Conservation (phyloP, 257 asterid species). For the Apocynum venetum region DNA sequence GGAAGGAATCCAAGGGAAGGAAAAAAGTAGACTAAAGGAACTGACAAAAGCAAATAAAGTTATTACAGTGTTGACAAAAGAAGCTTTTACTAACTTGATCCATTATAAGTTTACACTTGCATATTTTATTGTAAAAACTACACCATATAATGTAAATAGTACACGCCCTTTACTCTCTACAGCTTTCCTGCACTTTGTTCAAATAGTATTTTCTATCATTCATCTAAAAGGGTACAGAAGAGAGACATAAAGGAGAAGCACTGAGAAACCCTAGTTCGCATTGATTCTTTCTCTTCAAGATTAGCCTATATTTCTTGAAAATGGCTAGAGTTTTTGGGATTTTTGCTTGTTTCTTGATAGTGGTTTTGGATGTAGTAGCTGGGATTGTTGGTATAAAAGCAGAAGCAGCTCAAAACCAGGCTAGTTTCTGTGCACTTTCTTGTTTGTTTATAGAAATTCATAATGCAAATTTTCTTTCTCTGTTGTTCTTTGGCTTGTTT, state of each 20-base stretch:
- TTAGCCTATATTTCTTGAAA: neutral
- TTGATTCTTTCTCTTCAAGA: neutral
- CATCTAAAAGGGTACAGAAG: neutral
- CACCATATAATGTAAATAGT: neutral
- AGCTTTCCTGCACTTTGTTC: neutral
- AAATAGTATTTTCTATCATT: neutral
- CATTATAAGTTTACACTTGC: conserved; percentile 6
- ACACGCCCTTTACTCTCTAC: conserved; percentile 2
- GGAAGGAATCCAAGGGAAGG: conserved; percentile 34
- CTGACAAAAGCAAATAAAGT: conserved; percentile 45
- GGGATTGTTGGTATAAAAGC: conserved; percentile 78
- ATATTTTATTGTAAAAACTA: no score
- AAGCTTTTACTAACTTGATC: conserved; percentile 31
- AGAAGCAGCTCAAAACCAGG: conserved; percentile 80
- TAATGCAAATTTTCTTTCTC: no score
- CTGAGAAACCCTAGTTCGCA: neutral
- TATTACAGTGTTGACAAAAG: conserved; percentile 46
- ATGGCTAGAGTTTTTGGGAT: conserved; percentile 58
- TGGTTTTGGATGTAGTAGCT: conserved; percentile 62
- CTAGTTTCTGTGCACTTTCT: conserved; percentile 1
- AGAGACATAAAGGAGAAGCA: conserved; percentile 6
- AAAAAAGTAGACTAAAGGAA: conserved; percentile 23
- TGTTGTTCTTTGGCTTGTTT: neutral
- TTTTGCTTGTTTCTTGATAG: conserved; percentile 55
- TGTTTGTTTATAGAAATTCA: neutral